Base-by-base conservation (phyloP, 2,329 filamentous ascomycete genomes). In the Dothideomycetidae sp. region DNA sequence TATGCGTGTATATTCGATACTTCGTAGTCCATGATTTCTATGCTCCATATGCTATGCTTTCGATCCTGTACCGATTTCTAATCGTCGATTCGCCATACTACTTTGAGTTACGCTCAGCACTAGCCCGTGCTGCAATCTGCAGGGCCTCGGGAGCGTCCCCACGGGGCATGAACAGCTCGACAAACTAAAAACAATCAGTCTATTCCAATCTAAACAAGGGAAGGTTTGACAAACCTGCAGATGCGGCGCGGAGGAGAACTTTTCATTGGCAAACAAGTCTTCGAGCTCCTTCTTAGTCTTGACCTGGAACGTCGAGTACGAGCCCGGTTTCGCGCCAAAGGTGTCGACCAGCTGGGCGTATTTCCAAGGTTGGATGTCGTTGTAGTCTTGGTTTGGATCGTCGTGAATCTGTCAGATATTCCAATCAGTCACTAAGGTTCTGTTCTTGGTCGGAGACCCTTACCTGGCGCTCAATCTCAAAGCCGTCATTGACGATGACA, bases 381-480 rank as follows among this genome's bases (percentile, higher is more conserved):
- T 74, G 47, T 75, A 74, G 1, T 40, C 36, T 15, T 38, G 36
- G 36, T 38, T 38, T 7, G 36, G 36, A 28, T 34, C 31, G 18
- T 40, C 37, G 14, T 40, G 37, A 29, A 34, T 34, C 37, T 34
- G 19, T 73, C 47, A 38, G 67, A n/a, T n/a, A n/a, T n/a, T n/a
- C n/a, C n/a, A n/a, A n/a, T n/a, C n/a, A n/a, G n/a, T n/a, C n/a
- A n/a, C n/a, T n/a, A n/a, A n/a, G n/a, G n/a, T n/a, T n/a, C n/a
- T n/a, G n/a, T n/a, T n/a, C n/a, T n/a, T n/a, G 3, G 3, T 4
- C 15, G n/a, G 21, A 7, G 16, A 16, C 83, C 57, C 93, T 84
- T 50, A 93, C 92, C 55, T 74, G 81, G 18, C 85, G 75, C 61
- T 93, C 85, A 54, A 92, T 90, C 7, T 84, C 90, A 61, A 81